A percentile compares a stretch with the other conserved stretches of the same genome.
Conservation (phyloP, 805 yeast species). For the Metschnikowia dekortorum region DNA sequence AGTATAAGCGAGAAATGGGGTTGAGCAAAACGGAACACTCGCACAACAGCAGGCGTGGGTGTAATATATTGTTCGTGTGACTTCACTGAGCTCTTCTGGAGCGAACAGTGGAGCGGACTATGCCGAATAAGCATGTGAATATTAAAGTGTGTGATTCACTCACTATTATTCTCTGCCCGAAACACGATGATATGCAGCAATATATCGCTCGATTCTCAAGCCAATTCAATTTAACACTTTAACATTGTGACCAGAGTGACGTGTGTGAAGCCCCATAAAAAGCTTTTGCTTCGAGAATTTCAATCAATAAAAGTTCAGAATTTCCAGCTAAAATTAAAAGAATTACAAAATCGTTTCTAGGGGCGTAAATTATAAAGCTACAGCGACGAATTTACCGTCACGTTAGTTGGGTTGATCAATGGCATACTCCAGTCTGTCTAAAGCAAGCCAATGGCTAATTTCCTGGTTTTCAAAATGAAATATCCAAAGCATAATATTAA, state of each 20-base stretch:
- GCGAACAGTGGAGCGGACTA: too few species aligned
- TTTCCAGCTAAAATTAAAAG: background rate
- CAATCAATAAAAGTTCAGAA: background rate
- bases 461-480: background rate
- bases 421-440: too few species aligned
- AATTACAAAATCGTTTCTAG: background rate
- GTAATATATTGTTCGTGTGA: too few species aligned
- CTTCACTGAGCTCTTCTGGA: too few species aligned
- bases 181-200: constrained; percentile 5
- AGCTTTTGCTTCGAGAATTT: background rate
- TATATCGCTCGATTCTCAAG: constrained; percentile 9
- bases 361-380: constrained; percentile 7
- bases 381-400: constrained; percentile 8
- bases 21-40: too few species aligned
- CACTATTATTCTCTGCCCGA: background rate
- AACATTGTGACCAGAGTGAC: constrained; percentile 5
- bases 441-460: background rate
- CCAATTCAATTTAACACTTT: constrained; percentile 8
- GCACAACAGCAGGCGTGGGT: too few species aligned
- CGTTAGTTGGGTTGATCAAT: background rate
- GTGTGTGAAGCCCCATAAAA: background rate
- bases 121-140: too few species aligned
- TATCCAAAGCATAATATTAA: too few species aligned
- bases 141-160: background rate
- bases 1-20: too few species aligned